Percentiles rank a stretch among this genome's conserved stretches.
Conservation (phyloP, 1,284 basidiomycete species). For the Cryptococcus sp. region DNA sequence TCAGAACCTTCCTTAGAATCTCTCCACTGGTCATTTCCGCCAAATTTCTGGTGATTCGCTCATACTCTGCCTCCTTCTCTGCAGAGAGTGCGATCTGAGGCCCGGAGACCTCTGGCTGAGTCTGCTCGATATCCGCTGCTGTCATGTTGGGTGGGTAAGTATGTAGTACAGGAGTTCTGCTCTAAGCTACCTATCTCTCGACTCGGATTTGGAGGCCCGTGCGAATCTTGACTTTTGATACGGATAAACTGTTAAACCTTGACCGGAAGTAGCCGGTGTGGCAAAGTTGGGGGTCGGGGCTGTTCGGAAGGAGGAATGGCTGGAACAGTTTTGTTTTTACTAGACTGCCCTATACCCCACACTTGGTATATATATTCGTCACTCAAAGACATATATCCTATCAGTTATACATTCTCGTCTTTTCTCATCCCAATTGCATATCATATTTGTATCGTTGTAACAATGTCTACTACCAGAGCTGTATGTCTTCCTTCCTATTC, state of each 20-base stretch:
- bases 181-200: too few species aligned
- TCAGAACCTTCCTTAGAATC: conserved; percentile 72
- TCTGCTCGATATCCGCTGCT: conserved; percentile 25
- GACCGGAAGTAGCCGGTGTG: too few species aligned
- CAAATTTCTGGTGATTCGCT: conserved; percentile 79
- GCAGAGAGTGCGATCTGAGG: conserved; percentile 30
- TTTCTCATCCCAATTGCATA: background rate
- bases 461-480: background rate
- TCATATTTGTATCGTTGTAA: background rate
- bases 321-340: too few species aligned
- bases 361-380: background rate
- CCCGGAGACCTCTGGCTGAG: conserved; percentile 16
- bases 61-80: conserved; percentile 61
- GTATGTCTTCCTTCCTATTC: background rate
- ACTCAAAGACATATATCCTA: background rate
- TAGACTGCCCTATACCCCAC: too few species aligned
- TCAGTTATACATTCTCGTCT: background rate
- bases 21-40: conserved; percentile 88
- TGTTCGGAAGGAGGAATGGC: background rate
- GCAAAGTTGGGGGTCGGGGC: background rate
- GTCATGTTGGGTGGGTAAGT: conserved; percentile 8
- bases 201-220: background rate
- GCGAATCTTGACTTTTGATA: background rate
- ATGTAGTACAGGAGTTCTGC: too few species aligned
- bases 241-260: background rate